These are phyloP conservation scores for Mollisia scopiformis DNA, from an alignment of 2,329 filamentous ascomycete species.

Conservation along the genomic window DNA sequence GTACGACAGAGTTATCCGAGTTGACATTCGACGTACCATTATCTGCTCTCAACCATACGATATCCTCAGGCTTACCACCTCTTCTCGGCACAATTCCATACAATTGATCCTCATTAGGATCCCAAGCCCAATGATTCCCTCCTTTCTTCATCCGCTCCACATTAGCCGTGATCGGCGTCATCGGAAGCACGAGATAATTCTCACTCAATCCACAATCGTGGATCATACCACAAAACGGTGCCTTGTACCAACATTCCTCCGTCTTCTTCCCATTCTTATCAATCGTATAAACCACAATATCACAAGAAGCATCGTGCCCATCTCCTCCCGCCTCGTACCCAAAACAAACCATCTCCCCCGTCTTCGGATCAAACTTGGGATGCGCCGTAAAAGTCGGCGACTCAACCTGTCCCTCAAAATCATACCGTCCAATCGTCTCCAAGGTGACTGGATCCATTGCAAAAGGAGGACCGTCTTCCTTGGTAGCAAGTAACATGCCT, in stretches of 20 bases:
- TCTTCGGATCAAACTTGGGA: constrained; percentile 54
- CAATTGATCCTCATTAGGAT: constrained; percentile 56
- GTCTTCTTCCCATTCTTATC: constrained; percentile 46
- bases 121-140: constrained; percentile 55
- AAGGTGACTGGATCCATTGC: constrained; percentile 51
- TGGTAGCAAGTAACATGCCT: constrained; percentile 55
- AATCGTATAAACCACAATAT: constrained; percentile 51
- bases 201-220: constrained; percentile 52
- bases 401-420: constrained; percentile 52
- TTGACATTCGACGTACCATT: constrained; percentile 44
- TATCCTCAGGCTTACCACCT: constrained; percentile 53
- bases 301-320: constrained; percentile 45
- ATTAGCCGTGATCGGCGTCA: constrained; percentile 51
- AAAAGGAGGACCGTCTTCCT: constrained; percentile 55
- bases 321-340: constrained; percentile 52
- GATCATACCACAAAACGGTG: constrained; percentile 56
- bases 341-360: constrained; percentile 55
- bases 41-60: constrained; percentile 53
- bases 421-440: constrained; percentile 51
- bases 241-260: constrained; percentile 51
- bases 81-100: constrained; percentile 56
- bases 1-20: too few relatives aligned
- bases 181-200: constrained; percentile 50
- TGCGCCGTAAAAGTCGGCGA: constrained; percentile 54
- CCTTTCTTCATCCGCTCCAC: constrained; percentile 47